phyloP scores from a whole-genome alignment of 108 stramenopile genomes.

The Nannochloropsis granulata region DNA sequence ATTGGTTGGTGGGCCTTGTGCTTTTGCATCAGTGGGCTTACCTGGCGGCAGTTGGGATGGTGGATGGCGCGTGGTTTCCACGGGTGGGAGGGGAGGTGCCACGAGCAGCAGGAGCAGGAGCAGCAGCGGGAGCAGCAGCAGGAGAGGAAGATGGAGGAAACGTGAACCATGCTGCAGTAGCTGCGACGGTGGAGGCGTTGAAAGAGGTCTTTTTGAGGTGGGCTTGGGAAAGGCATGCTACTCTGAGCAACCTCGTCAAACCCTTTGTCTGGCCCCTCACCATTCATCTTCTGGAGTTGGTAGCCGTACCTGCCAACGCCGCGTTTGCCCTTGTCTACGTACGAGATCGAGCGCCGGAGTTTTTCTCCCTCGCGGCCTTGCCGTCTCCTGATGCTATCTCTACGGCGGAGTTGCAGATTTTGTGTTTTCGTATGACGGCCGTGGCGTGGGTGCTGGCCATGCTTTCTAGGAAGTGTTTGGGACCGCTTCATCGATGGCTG shows the following conservation, averaged over 20 bases:
- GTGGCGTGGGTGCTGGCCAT: not conserved
- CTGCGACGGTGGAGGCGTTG: not conserved
- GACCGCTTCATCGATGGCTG: not conserved
- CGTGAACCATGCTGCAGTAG: not conserved
- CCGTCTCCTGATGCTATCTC: not conserved
- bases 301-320: not conserved
- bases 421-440: not conserved
- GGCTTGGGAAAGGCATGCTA: not conserved
- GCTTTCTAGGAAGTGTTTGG: not conserved
- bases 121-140: not conserved
- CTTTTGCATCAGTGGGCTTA: slow-evolving; percentile 15
- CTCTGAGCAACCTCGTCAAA: not conserved
- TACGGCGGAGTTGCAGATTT: not conserved
- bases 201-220: not conserved
- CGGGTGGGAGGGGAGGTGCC: not conserved
- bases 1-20: not conserved
- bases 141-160: not conserved
- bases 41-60: not conserved
- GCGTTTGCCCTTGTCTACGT: not conserved
- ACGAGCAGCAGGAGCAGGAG: not conserved
- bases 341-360: not conserved
- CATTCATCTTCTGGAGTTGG: not conserved
- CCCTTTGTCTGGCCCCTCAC: not conserved
- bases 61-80: not conserved
- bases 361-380: not conserved